Conservation (phyloP, 108 stramenopile species). For the Cyclostephanos invisitatus region DNA sequence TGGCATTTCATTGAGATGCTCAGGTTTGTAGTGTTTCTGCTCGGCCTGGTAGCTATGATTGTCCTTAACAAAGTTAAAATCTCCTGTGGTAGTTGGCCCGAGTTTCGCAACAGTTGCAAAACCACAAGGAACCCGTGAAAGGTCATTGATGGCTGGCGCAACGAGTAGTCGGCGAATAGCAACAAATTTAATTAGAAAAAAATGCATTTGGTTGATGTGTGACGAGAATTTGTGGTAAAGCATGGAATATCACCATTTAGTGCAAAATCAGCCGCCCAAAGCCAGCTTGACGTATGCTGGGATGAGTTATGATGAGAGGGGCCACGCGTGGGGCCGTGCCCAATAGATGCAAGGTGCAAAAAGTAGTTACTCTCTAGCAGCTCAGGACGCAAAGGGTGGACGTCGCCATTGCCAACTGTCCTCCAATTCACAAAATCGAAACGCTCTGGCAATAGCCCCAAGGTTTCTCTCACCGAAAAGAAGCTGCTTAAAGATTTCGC, state of each 20-base stretch:
- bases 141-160: slow-evolving; percentile 21
- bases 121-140: slow-evolving; percentile 57
- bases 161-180: neutral
- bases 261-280: slow-evolving; percentile 77
- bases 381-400: slow-evolving; percentile 91
- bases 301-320: slow-evolving; percentile 22
- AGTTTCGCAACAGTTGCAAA: slow-evolving; percentile 64
- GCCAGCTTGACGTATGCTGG: slow-evolving; percentile 62
- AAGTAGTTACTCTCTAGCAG: slow-evolving; percentile 88
- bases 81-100: slow-evolving; percentile 56
- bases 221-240: slow-evolving; percentile 7
- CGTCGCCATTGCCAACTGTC: slow-evolving; percentile 43
- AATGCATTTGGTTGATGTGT: neutral
- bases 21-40: slow-evolving; percentile 20
- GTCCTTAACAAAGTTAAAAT: slow-evolving; percentile 14
- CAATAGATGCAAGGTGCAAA: slow-evolving; percentile 74
- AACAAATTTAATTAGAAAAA: slow-evolving; percentile 3
- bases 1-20: slow-evolving; percentile 91
- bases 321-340: slow-evolving; percentile 36
- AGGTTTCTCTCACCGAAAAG: slow-evolving; percentile 71
- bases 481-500: slow-evolving; percentile 82
- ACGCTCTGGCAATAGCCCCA: slow-evolving; percentile 88
- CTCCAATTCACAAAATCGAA: slow-evolving; percentile 78
- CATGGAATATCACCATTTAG: slow-evolving; percentile 45
- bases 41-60: slow-evolving; percentile 10